Evolutionary conservation across 1,284 basidiomycete genomes (phyloP), one percentile per base, ranked within the genome.

Genomic region (Apiotrichum gamsii): DNA sequence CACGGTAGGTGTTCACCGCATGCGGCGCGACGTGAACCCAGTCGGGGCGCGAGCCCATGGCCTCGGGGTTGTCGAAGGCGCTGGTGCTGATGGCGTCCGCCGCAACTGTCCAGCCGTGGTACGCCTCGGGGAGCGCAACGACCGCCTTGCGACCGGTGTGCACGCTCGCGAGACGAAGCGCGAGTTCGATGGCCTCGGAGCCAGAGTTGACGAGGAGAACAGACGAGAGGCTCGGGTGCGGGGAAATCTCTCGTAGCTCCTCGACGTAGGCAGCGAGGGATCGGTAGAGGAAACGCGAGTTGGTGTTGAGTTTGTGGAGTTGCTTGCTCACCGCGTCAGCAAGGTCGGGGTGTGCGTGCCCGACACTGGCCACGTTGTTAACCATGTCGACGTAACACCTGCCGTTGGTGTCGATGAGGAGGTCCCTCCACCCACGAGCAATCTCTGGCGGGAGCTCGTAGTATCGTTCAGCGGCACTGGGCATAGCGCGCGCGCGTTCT

Each of bases 171-270:
- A 51, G 45, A 16, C 33, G 34, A 15, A 51, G 40, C 5, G 49
- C 49, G 36, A 51, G 45, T 21, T 51, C 49, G 16, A 51, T 37
- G n/a, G 49, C 49, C 41, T 51, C 49, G 8, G 25, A 32, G 30
- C 49, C 49, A 3, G 41, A 43, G 45, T 51, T 51, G 32, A 51
- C 49, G 28, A 51, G 49, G 20, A 51, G 15, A 15, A 51, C 45
- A 2, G 25, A 32, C 4, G 25, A 23, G 11, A 51, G 33, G 9
- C n/a, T 18, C 5, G 49, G 49, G 20, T 51, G 18, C 3, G 49
- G 49, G 4, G 45, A 36, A 14, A 51, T 21, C 14, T n/a, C 41
- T 2, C 16, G 29, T 3, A 51, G 45, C 1, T 41, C 36, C 33
- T 51, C 45, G 15, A 44, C 29, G 19, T 51, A 51, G 13, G 31